Base-by-base conservation (phyloP, 345 rosid species). In the Psidium friedrichsthalianum region DNA sequence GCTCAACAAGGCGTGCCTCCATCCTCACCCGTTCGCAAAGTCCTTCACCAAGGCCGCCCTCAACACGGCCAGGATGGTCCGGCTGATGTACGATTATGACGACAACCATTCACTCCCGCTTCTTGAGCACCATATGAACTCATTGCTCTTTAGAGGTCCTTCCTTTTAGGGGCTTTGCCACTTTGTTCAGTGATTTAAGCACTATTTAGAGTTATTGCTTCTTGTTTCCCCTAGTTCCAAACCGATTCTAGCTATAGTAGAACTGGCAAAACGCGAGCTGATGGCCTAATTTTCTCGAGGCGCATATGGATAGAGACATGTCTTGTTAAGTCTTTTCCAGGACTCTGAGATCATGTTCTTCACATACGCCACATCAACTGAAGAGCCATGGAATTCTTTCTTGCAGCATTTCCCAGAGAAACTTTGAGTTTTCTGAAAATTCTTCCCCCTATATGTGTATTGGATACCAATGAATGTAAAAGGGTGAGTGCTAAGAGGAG, bases 51-150 rank as follows among this genome's bases (percentile, higher is more conserved):
- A 83, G 40, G 91, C 90, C 87, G 88, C 88, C 56, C 92, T 91
- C 16, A 89, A 93, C 85, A 53, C 89, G 20, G 94, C 95, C 12
- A 93, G 95, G 81, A 91, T 89, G 92, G 93, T 93, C 14, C 94
- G 93, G 3, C 29, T 93, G 87, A 92, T 94, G 94, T 93, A 94
- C n/a, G 49, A 49, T 55, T 93, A 93, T 11, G 93, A 92, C n/a
- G 87, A 87, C 56, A 85, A 83, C 32, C 89, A 87, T 52, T 44
- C 87, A 12, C 94, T 94, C 52, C 93, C 95, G 3, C 24, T n/a
- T 54, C 90, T 93, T 24, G 87, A 92, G 27, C 86, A 86, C n/a
- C 84, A 88, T 57, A 74, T 90, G 74, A 86, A 90, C 25, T 86
- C 89, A 8, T 83, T 90, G 40, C 84, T 91, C 64, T 42, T 25